Evolutionary conservation across 495 filamentous ascomycete species (phyloP), one percentile per base, ranked within the genome.

Genomic region (Aspergillus coremiiformis): DNA sequence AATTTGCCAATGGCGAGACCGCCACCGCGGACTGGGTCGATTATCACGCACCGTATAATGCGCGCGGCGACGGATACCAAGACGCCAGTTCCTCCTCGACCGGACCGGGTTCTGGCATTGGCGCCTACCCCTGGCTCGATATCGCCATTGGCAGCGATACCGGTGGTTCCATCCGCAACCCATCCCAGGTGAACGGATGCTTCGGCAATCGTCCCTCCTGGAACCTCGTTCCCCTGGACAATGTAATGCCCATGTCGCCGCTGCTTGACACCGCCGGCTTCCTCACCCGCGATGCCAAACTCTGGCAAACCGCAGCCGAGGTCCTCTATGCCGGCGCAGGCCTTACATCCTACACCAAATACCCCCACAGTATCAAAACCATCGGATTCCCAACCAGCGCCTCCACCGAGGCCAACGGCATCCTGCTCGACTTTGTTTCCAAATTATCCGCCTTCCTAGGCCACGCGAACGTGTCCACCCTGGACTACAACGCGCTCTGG

Each of bases 121-220:
- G 49, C 23, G 53, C 66, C 3, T 74, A 74, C 41, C 56, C 65
- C 49, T 73, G 70, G 71, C 53, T 74, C 0, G 71, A 74, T 43
- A 48, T 74, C n/a, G 56, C 68, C 2, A 26, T 83, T 1, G 78
- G 79, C 11, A 67, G 61, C 20, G 72, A 76, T 54, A 74, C 71
- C 0, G 73, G 71, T 47, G 73, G 72, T 22, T 67, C 63, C 4
- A 68, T 69, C 30, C 62, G 71, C 2, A 58, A 54, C 17, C 71
- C 69, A 0, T 63, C 63, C 14, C 55, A 55, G 10, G 55, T 65
- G 23, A 57, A 67, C 26, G 71, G 71, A n/a, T 44, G 68, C 0
- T 74, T 61, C 49, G 71, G 64, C 1, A 66, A 60, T 24, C 56
- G 68, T 7, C 55, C 66, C 19, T 64, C 63, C 1, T 54, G 51